A percentile compares a stretch with the other conserved stretches of the same genome.
Evolutionary conservation across 2,329 filamentous ascomycete genomes (phyloP).

Genomic region (Capronia coronata): DNA sequence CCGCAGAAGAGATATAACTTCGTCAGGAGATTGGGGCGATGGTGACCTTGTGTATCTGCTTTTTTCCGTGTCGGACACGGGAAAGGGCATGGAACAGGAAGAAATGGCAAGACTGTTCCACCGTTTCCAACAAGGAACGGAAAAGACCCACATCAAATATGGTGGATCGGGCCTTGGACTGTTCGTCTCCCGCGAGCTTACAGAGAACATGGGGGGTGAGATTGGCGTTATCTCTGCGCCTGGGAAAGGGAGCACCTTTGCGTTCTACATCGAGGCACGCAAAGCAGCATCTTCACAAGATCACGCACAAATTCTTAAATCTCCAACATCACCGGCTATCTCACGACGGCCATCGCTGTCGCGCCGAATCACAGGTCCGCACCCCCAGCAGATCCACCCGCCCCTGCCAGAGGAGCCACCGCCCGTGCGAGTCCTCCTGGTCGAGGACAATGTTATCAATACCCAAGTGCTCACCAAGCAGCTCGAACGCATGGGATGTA

Average conservation of each 20-base stretch:
- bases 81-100: constrained; percentile 62
- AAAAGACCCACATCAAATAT: constrained; percentile 69
- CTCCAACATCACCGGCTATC: not conserved
- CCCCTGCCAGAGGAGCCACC: not conserved
- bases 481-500: constrained; percentile 33
- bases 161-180: constrained; percentile 71
- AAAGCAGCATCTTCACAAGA: not conserved
- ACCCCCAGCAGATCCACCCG: not conserved
- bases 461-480: constrained; percentile 35
- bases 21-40: constrained; percentile 47
- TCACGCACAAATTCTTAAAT: not conserved
- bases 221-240: constrained; percentile 60
- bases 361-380: not conserved
- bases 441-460: constrained; percentile 42
- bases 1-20: constrained; percentile 27
- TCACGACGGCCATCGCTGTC: constrained; percentile 1
- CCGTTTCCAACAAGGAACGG: constrained; percentile 69
- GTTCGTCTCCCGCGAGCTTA: constrained; percentile 69
- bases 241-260: constrained; percentile 51
- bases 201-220: constrained; percentile 70
- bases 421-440: constrained; percentile 32
- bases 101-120: constrained; percentile 70
- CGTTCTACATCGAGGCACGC: constrained; percentile 49
- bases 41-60: constrained; percentile 58
- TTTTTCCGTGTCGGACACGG: constrained; percentile 70